These are phyloP conservation scores for Sporothrix globosa DNA, from an alignment of 2,329 filamentous ascomycete species.

Conservation along the genomic window DNA sequence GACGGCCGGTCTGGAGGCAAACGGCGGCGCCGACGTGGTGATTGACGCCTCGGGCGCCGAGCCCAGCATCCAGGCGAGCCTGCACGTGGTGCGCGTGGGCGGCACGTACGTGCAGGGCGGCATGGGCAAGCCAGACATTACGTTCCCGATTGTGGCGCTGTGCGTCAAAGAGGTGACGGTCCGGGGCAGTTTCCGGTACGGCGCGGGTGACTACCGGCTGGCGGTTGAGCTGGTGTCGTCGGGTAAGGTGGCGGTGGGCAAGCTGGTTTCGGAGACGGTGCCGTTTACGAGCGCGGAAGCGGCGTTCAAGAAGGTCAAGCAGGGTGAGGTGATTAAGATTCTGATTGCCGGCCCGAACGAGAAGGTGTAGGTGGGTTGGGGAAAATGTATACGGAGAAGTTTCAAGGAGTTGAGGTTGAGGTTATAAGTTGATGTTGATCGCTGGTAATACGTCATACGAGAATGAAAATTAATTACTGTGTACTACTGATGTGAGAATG, in stretches of 20 bases:
- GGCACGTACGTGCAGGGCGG: constrained; percentile 84
- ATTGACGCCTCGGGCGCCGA: constrained; percentile 82
- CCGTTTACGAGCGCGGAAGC: constrained; percentile 80
- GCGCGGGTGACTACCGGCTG: constrained; percentile 81
- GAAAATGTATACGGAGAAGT: not conserved
- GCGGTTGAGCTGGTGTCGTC: constrained; percentile 75
- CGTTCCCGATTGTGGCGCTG: constrained; percentile 87
- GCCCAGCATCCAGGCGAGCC: constrained; percentile 72
- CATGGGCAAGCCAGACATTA: constrained; percentile 87
- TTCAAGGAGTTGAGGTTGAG: not conserved
- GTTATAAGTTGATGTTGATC: not conserved
- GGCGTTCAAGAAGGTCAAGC: constrained; percentile 84
- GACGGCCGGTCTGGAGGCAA: constrained; percentile 59
- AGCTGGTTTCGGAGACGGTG: constrained; percentile 76
- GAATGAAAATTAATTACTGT: too few relatives aligned
- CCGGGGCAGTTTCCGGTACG: constrained; percentile 88
- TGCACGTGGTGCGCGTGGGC: constrained; percentile 71
- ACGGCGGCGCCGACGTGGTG: constrained; percentile 71
- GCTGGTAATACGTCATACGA: too few relatives aligned
- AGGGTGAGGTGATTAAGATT: constrained; percentile 75
- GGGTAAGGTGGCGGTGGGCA: constrained; percentile 79
- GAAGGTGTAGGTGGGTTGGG: constrained; percentile 47
- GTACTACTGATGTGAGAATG: too few relatives aligned
- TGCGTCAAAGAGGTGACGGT: constrained; percentile 87
- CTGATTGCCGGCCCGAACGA: constrained; percentile 68